phyloP scores from a whole-genome alignment of 352 stramenopile genomes.

The Globisporangium spinosum region DNA sequence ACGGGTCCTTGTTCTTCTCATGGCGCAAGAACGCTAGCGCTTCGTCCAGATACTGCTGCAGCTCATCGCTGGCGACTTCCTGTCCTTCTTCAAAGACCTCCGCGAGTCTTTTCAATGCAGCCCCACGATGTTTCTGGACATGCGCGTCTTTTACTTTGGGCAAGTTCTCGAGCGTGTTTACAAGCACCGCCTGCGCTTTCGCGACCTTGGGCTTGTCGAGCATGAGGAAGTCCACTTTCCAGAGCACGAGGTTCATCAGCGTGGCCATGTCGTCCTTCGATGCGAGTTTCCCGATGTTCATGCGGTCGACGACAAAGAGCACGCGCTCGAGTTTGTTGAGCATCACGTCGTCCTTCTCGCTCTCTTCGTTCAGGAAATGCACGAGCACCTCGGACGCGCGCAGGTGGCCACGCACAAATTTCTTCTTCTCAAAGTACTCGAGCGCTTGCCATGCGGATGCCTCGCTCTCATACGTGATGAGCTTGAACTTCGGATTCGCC shows the following conservation, averaged over 20 bases:
- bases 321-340: constrained; percentile 31
- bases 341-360: constrained; percentile 12
- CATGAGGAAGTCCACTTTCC: constrained; percentile 36
- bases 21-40: constrained; percentile 24
- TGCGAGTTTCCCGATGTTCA: constrained; percentile 34
- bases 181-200: constrained; percentile 27
- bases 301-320: constrained; percentile 34
- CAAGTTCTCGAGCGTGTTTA: constrained; percentile 27
- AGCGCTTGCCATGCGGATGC: constrained; percentile 34
- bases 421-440: constrained; percentile 55
- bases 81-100: constrained; percentile 23
- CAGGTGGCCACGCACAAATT: constrained; percentile 37
- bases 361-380: constrained; percentile 20
- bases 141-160: constrained; percentile 3
- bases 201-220: constrained; percentile 1
- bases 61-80: constrained; percentile 22
- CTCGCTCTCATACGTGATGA: constrained; percentile 15
- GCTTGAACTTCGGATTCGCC: constrained; percentile 17
- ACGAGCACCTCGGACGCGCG: constrained; percentile 33
- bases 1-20: constrained; percentile 17
- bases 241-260: constrained; percentile 36
- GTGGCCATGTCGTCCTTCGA: constrained; percentile 28
- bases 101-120: constrained; percentile 24
- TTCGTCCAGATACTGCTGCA: constrained; percentile 27
- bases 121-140: constrained; percentile 20